Conservation (phyloP, 805 yeast species). For the Wickerhamiella musiphila region DNA sequence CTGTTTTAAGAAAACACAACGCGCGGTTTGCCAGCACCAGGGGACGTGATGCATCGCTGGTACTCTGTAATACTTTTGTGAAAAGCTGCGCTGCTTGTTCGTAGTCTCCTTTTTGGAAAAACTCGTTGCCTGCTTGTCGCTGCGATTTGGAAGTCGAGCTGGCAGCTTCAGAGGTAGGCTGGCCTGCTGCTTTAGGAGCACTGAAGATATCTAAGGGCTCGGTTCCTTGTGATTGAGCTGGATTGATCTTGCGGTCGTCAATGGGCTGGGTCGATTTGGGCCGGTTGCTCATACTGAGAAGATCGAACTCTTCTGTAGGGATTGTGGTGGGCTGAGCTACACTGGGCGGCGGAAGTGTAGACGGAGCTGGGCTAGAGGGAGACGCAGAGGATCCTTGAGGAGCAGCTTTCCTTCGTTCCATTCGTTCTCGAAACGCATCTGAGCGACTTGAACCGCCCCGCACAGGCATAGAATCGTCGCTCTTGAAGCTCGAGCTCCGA, state of each 20-base stretch:
- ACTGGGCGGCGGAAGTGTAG: neutral
- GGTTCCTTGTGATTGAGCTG: too few relatives aligned
- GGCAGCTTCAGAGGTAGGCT: constrained; percentile 8
- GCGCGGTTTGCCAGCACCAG: constrained; percentile 64
- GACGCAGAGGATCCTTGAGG: neutral
- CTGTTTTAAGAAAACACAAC: constrained; percentile 45
- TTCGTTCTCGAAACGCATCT: too few relatives aligned
- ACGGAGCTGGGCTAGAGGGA: neutral
- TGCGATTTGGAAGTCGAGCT: neutral
- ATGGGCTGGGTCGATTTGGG: too few relatives aligned
- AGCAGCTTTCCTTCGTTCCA: neutral
- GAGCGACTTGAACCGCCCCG: constrained; percentile 2
- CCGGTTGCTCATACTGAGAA: too few relatives aligned
- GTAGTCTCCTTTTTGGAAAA: constrained; percentile 74
- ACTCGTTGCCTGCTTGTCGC: constrained; percentile 34
- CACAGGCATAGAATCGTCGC: constrained; percentile 6
- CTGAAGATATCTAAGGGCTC: constrained; percentile 12
- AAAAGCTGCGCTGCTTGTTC: constrained; percentile 44
- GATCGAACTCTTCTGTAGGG: too few relatives aligned
- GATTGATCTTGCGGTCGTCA: too few relatives aligned
- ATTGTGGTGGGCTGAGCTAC: too few relatives aligned
- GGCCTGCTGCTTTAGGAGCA: constrained; percentile 18
- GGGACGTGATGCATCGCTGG: constrained; percentile 44
- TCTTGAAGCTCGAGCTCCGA: constrained; percentile 3
- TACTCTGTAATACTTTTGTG: constrained; percentile 32